Percentiles rank a stretch among this genome's conserved stretches.
Evolutionary conservation across 306 rosid genomes (phyloP).

Genomic region (Ziziphus jujuba): DNA sequence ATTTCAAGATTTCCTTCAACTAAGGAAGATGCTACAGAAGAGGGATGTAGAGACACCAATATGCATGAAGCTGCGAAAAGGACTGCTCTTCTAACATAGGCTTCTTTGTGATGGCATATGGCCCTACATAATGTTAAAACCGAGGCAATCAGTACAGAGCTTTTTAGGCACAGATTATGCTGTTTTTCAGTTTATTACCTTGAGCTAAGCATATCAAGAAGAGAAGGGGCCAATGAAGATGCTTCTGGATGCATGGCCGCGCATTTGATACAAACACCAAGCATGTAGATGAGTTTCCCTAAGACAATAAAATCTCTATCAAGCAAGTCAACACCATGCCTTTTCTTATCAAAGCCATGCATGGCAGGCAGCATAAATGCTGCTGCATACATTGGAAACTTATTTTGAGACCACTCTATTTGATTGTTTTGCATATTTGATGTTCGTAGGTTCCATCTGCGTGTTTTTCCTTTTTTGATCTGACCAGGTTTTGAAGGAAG

Average conservation of each 20-base stretch:
- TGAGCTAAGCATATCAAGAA: conserved; percentile 79
- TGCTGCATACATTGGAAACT: conserved; percentile 91
- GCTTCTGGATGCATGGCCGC: conserved; percentile 97
- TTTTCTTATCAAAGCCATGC: conserved; percentile 89
- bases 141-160: conserved; percentile 11
- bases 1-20: conserved; percentile 70
- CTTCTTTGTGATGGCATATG: conserved; percentile 82
- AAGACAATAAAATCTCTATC: conserved; percentile 85
- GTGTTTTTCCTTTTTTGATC: conserved; percentile 76
- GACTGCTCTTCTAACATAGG: conserved; percentile 82
- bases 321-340: conserved; percentile 92
- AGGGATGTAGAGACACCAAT: conserved; percentile 73
- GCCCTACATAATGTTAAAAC: conserved; percentile 52
- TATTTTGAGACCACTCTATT: conserved; percentile 74
- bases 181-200: conserved; percentile 49
- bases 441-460: conserved; percentile 70
- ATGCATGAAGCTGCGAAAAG: conserved; percentile 87
- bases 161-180: conserved; percentile 3
- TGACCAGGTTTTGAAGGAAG: conserved; percentile 65
- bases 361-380: conserved; percentile 98
- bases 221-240: conserved; percentile 67
- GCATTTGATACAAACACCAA: conserved; percentile 92
- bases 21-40: conserved; percentile 66
- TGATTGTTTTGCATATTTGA: conserved; percentile 40
- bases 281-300: conserved; percentile 88